Evolutionary conservation across 805 yeast genomes (phyloP), one percentile per base, ranked within the genome.

Genomic region (Cyberlindnera lachancei): DNA sequence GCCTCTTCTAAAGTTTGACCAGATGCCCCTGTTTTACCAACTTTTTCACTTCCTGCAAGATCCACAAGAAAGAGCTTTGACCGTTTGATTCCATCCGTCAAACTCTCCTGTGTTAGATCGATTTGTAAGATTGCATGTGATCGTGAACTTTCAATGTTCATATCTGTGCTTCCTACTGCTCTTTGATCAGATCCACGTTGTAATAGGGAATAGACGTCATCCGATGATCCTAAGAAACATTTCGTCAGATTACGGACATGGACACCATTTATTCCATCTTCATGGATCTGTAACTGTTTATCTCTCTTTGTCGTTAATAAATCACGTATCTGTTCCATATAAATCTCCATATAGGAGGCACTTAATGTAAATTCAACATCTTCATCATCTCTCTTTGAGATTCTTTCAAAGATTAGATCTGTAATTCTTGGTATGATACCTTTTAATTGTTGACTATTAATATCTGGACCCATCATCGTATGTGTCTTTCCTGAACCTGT

Each of bases 1-100:
- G 94, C 86, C 46, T 87, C 96, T 50, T 85, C 88, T 7, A 82
- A 59, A 2, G 78, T 67, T 44, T 74, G 75, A 1, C 92, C 92
- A 0, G 73, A 56, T 1, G 88, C 90, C 3, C 92, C 90, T 0
- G 92, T 75, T 41, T 76, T 79, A 36, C 75, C 75, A 23, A 79
- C 74, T 52, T 77, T 82, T 54, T 88, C 95, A 15, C 90, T 78
- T 6, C 95, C 95, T 0, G 95, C 95, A 41, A 86, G 64, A 57
- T 86, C 96, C 10, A 85, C 90, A 23, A 86, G 55, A 45, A 77
- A 80, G 38, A 86, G 62, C 37, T 72, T 75, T 5, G 87, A 79
- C 23, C 67, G 63, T 50, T 73, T 79, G 15, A 71, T 63, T 6
- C 73, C 65, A 11, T 81, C 83, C n/a, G 68, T 64, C 4, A 56